Conservation (phyloP, 768 basidiomycete species). For the Terana coerulea region DNA sequence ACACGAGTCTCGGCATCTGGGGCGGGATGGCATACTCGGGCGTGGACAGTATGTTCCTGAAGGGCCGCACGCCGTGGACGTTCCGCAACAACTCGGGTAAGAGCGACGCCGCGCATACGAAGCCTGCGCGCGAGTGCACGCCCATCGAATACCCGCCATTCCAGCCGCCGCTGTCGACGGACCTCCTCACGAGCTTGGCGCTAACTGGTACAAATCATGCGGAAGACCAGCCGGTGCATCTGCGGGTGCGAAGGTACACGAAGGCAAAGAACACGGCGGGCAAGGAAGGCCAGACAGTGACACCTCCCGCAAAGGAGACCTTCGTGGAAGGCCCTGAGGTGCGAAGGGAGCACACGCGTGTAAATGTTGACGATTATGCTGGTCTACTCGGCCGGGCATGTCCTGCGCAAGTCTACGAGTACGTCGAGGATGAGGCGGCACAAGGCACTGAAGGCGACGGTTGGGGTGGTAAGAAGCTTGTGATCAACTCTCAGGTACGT, state of each 20-base stretch:
- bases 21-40: conserved; percentile 91
- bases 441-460: conserved; percentile 44
- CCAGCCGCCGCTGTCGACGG: conserved; percentile 88
- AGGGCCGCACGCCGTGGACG: conserved; percentile 90
- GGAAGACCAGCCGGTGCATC: conserved; percentile 93
- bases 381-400: conserved; percentile 87
- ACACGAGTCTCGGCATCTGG: conserved; percentile 70
- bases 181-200: conserved; percentile 85
- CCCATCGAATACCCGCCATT: conserved; percentile 86
- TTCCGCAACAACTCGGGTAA: conserved; percentile 58
- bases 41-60: conserved; percentile 78
- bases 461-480: conserved; percentile 81
- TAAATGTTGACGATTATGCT: conserved; percentile 77
- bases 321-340: conserved; percentile 39
- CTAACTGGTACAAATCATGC: conserved; percentile 94
- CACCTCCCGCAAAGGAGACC: conserved; percentile 20
- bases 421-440: conserved; percentile 65
- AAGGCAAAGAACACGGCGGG: conserved; percentile 25
- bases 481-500: conserved; percentile 94
- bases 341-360: conserved; percentile 62
- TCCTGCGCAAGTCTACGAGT: conserved; percentile 97
- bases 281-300: conserved; percentile 22
- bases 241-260: conserved; percentile 54
- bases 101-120: conserved; percentile 70
- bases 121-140: conserved; percentile 56